These are phyloP conservation scores for Aspergillus hortae DNA, from an alignment of 2,329 filamentous ascomycete species.

Conservation along the genomic window DNA sequence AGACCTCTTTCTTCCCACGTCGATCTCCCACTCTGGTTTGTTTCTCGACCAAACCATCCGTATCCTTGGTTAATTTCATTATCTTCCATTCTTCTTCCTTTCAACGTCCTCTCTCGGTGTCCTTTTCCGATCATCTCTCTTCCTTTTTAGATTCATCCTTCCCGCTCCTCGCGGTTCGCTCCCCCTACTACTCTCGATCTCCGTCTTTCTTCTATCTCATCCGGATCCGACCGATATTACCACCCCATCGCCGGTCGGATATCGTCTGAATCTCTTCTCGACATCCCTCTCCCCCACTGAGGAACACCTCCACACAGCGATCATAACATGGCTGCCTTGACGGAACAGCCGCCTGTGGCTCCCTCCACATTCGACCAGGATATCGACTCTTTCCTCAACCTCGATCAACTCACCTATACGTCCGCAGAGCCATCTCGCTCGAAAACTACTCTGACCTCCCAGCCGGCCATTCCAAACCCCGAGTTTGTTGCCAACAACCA, in stretches of 20 bases:
- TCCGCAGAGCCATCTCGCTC: conserved; percentile 32
- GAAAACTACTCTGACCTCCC: conserved; percentile 33
- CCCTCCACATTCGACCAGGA: conserved; percentile 40
- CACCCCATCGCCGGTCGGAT: not conserved
- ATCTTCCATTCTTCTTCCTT: conserved; percentile 3
- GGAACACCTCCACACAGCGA: not conserved
- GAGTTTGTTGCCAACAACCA: conserved; percentile 35
- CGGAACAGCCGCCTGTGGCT: conserved; percentile 29
- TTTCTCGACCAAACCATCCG: conserved; percentile 4
- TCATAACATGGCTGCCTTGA: conserved; percentile 32
- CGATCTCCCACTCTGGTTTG: no score
- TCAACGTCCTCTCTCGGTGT: not conserved
- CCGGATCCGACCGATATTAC: no score
- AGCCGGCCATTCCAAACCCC: conserved; percentile 34
- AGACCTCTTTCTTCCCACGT: no score
- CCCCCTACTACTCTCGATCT: no score
- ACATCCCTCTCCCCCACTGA: no score
- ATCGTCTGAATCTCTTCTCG: not conserved
- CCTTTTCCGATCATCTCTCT: not conserved
- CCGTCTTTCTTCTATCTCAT: no score
- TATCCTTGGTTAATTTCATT: conserved; percentile 4
- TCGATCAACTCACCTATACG: conserved; percentile 43
- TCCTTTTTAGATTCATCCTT: not conserved
- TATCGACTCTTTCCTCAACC: conserved; percentile 46
- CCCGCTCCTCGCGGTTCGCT: no score